phyloP scores from a whole-genome alignment of 1,284 basidiomycete genomes.

The Pholiota adiposa region DNA sequence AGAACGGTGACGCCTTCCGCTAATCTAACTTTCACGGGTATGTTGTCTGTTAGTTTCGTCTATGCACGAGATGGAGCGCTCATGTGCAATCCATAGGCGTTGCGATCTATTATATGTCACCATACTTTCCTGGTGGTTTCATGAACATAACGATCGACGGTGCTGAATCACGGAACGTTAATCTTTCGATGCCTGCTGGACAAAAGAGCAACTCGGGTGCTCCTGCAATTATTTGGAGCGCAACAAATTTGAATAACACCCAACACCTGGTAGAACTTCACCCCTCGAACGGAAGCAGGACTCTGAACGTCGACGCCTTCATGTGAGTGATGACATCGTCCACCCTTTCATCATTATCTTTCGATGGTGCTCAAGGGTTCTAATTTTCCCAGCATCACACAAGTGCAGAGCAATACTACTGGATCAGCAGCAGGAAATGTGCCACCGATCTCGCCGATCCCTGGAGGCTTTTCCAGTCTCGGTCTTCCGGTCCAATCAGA shows the following conservation, averaged over 20 bases:
- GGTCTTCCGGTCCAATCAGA: slow-evolving; percentile 7
- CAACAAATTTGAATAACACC: slow-evolving; percentile 14
- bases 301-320: slow-evolving; percentile 23
- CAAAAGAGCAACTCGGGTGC: slow-evolving; percentile 3
- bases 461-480: not conserved
- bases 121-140: slow-evolving; percentile 14
- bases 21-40: slow-evolving; percentile 19
- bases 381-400: slow-evolving; percentile 5
- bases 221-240: slow-evolving; percentile 18
- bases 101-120: slow-evolving; percentile 23
- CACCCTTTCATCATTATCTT: too few species aligned
- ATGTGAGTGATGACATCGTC: slow-evolving; percentile 13
- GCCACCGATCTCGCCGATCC: not conserved
- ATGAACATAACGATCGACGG: slow-evolving; percentile 23
- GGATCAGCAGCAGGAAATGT: not conserved
- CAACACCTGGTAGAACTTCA: slow-evolving; percentile 21
- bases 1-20: slow-evolving; percentile 16
- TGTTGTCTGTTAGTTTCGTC: not conserved
- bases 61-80: not conserved
- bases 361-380: too few species aligned
- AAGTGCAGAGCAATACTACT: slow-evolving; percentile 8
- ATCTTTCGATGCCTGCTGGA: slow-evolving; percentile 12
- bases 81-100: slow-evolving; percentile 1
- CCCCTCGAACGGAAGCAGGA: slow-evolving; percentile 16
- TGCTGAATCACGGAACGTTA: slow-evolving; percentile 7